These are phyloP conservation scores for Leccinum variicolor DNA, from an alignment of 768 basidiomycete species.

Conservation along the genomic window DNA sequence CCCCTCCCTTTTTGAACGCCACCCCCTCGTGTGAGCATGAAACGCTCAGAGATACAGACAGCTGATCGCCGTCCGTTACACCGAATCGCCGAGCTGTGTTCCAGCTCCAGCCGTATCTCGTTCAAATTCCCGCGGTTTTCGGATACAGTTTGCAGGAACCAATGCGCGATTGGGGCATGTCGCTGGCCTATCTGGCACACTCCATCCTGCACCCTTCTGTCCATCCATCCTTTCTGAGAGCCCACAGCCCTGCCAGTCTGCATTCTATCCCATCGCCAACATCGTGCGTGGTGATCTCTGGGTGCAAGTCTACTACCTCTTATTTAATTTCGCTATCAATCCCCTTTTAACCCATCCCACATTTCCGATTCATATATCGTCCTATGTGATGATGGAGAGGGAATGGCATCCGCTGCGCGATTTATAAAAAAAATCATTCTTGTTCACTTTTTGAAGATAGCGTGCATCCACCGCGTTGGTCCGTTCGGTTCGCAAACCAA, in stretches of 20 bases:
- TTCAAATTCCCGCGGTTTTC: conserved; percentile 13
- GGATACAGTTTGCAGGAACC: conserved; percentile 5
- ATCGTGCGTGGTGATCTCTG: not conserved
- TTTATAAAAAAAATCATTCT: not conserved
- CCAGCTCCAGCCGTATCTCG: not conserved
- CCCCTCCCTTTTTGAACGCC: conserved; percentile 7
- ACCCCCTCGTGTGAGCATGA: conserved; percentile 21
- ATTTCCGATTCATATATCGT: conserved; percentile 18
- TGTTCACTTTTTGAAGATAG: not conserved
- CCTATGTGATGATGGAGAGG: not conserved
- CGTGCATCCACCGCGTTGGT: not conserved
- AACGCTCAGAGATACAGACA: conserved; percentile 18
- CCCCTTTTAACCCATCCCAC: not conserved
- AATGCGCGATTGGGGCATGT: not conserved
- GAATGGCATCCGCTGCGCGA: not conserved
- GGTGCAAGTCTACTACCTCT: not conserved
- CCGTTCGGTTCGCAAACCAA: not conserved
- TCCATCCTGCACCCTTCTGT: not conserved
- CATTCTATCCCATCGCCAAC: not conserved
- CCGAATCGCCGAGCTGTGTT: conserved; percentile 1
- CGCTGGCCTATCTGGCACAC: not conserved
- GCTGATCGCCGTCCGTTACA: conserved; percentile 26
- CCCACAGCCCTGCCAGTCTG: conserved; percentile 2
- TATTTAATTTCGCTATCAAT: not conserved
- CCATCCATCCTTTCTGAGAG: not conserved